phyloP scores from a whole-genome alignment of 2,329 filamentous ascomycete species.

The Fusarium pilosicola region DNA sequence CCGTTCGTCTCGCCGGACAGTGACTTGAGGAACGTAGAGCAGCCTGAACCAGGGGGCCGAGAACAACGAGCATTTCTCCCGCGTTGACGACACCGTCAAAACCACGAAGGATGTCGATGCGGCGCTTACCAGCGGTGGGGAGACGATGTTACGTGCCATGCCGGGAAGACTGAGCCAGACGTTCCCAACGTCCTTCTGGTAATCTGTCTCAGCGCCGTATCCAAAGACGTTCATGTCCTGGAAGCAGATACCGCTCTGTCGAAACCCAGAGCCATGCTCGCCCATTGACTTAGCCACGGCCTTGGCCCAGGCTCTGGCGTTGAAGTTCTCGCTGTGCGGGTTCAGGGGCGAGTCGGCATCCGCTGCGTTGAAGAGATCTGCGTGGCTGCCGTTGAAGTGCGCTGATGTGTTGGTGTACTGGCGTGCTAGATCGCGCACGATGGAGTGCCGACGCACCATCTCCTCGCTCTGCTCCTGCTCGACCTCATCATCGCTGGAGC shows the following conservation, averaged over 20 bases:
- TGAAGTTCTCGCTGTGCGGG: conserved; percentile 61
- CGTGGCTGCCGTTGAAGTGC: conserved; percentile 21
- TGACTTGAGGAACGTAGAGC: conserved; percentile 72
- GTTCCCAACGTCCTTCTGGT: conserved; percentile 56
- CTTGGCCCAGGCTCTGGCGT: conserved; percentile 53
- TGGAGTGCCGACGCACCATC: conserved; percentile 33
- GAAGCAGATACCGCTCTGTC: conserved; percentile 53
- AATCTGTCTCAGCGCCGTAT: conserved; percentile 59
- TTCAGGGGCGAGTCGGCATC: conserved; percentile 57
- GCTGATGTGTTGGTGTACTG: conserved; percentile 30
- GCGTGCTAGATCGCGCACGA: conserved; percentile 32
- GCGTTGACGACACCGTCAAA: conserved; percentile 72
- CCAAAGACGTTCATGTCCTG: conserved; percentile 57
- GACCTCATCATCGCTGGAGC: conserved; percentile 17
- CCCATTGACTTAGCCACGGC: conserved; percentile 39
- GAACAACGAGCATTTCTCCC: conserved; percentile 76
- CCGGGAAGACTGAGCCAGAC: conserved; percentile 44
- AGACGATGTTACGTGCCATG: not conserved
- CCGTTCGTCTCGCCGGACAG: conserved; percentile 70
- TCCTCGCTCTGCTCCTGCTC: conserved; percentile 9
- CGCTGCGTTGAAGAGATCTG: conserved; percentile 26
- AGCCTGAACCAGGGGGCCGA: conserved; percentile 72
- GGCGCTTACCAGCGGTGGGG: conserved; percentile 19
- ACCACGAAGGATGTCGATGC: conserved; percentile 62
- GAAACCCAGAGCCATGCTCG: conserved; percentile 42